Evolutionary conservation across 2,329 filamentous ascomycete genomes (phyloP).

Genomic region (Fusarium scirpi): DNA sequence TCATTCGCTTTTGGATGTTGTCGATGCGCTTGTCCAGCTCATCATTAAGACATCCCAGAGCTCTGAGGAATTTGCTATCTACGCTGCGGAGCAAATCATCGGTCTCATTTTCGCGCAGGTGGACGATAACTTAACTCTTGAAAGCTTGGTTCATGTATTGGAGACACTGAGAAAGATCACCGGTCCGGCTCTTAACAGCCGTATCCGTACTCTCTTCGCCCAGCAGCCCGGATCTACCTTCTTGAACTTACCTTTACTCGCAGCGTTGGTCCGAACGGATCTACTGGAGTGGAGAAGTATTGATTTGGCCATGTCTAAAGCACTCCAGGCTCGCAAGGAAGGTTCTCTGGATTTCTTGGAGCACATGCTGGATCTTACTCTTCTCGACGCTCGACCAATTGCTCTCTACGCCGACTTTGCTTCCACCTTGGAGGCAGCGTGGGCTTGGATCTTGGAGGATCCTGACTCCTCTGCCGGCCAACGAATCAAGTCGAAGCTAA

Average conservation of each 20-base stretch:
- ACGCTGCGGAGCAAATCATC: conserved; percentile 70
- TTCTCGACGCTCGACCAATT: conserved; percentile 81
- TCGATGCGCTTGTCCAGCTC: conserved; percentile 71
- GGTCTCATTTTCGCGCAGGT: conserved; percentile 66
- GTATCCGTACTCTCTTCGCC: conserved; percentile 67
- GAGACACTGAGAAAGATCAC: conserved; percentile 71
- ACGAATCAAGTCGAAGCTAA: conserved; percentile 75
- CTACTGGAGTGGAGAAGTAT: conserved; percentile 73
- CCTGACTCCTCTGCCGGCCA: conserved; percentile 72
- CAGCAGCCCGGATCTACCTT: conserved; percentile 68
- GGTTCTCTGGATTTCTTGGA: conserved; percentile 83
- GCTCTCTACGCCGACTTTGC: conserved; percentile 89
- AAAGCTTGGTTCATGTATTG: conserved; percentile 72
- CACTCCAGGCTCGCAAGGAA: conserved; percentile 76
- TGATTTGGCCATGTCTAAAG: conserved; percentile 78
- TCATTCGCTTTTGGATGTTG: conserved; percentile 70
- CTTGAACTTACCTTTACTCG: conserved; percentile 68
- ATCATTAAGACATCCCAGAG: conserved; percentile 73
- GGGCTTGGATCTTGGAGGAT: conserved; percentile 83
- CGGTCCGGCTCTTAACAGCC: conserved; percentile 64
- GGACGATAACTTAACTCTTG: conserved; percentile 68
- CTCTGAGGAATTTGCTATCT: conserved; percentile 70
- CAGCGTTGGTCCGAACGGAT: conserved; percentile 69
- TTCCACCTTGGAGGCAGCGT: conserved; percentile 82
- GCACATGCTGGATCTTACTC: conserved; percentile 79